Percentiles rank a stretch among this genome's conserved stretches.
Evolutionary conservation across 257 asterid genomes (phyloP).

Genomic region (Solanum chiquidenum): DNA sequence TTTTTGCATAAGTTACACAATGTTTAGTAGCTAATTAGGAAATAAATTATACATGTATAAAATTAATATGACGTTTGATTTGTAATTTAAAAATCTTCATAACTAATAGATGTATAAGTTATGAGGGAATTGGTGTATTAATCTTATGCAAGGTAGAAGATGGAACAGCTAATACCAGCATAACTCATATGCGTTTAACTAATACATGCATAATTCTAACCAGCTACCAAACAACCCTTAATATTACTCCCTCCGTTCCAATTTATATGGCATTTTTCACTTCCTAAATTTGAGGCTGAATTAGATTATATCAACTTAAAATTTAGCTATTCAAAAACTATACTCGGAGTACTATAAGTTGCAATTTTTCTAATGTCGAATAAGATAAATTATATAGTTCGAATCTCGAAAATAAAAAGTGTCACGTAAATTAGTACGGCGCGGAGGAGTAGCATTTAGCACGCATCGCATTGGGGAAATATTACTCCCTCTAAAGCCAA

Average conservation of each 20-base stretch:
- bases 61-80: not conserved
- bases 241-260: not conserved
- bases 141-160: not conserved
- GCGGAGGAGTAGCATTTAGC: not conserved
- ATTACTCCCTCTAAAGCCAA: not conserved
- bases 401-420: not conserved
- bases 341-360: not conserved
- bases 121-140: not conserved
- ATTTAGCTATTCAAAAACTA: not conserved
- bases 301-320: not conserved
- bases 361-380: not conserved
- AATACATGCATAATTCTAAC: not conserved
- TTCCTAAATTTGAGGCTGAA: not conserved
- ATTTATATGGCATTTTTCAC: not conserved
- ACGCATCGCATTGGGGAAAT: not conserved
- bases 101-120: not conserved
- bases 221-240: not conserved
- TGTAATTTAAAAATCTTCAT: not conserved
- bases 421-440: not conserved
- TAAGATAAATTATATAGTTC: not conserved
- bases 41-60: not conserved
- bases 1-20: not conserved
- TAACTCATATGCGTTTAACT: not conserved
- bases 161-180: not conserved
- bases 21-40: not conserved